Conservation (phyloP, 1,284 basidiomycete genomes). For the Naganishia albida region DNA sequence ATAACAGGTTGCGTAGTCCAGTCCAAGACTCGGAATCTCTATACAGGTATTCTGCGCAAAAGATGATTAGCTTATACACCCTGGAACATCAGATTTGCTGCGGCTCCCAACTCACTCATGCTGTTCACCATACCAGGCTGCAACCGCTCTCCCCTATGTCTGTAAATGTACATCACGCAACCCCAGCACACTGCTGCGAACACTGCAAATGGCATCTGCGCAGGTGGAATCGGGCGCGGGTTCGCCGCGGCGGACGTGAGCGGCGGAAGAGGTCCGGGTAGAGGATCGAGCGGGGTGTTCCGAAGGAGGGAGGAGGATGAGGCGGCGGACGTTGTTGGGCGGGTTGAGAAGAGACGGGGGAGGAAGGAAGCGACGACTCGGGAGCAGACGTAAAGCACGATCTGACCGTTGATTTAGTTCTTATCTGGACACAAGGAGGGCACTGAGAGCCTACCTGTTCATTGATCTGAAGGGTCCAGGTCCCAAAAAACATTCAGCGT, state of each 20-base stretch:
- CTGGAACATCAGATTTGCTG: conserved; percentile 62
- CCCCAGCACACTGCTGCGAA: conserved; percentile 94
- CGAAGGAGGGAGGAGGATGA: conserved; percentile 42
- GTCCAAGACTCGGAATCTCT: conserved; percentile 75
- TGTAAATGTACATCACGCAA: conserved; percentile 95
- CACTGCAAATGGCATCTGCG: conserved; percentile 76
- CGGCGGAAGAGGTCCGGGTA: conserved; percentile 45
- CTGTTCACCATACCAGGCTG: conserved; percentile 80
- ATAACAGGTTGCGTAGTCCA: conserved; percentile 68
- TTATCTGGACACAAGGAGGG: neutral
- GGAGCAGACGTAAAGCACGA: conserved; percentile 92
- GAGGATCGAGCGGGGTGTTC: conserved; percentile 43
- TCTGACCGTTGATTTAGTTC: conserved; percentile 58
- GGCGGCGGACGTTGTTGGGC: conserved; percentile 30
- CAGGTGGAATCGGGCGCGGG: conserved; percentile 72
- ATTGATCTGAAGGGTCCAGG: conserved; percentile 64
- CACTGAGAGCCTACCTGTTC: conserved; percentile 72
- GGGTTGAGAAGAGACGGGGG: conserved; percentile 60
- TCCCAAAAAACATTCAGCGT: neutral
- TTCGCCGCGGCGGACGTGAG: conserved; percentile 47
- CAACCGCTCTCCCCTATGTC: conserved; percentile 78
- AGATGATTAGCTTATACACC: neutral
- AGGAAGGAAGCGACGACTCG: conserved; percentile 84
- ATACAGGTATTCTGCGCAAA: conserved; percentile 63
- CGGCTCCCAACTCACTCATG: conserved; percentile 57